Conservation (phyloP, 2,329 filamentous ascomycete species). For the Fusarium guadeloupense region DNA sequence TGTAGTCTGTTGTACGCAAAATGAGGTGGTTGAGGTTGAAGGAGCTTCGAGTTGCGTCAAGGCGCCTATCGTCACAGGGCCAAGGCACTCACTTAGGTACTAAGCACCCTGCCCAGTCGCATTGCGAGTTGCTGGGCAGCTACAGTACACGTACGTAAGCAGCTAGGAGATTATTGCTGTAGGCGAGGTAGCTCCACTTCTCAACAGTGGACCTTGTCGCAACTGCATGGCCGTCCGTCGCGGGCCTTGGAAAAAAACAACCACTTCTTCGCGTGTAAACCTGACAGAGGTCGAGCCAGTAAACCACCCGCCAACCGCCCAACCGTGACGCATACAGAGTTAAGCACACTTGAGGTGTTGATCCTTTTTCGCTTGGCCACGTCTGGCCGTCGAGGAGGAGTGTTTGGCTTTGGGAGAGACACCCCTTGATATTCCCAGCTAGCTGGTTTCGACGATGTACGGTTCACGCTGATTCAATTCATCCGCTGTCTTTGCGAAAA, state of each 20-base stretch:
- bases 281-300: conserved; percentile 3
- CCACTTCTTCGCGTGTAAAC: conserved; percentile 24
- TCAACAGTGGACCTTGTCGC: conserved; percentile 2
- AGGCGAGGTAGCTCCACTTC: conserved; percentile 4
- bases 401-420: background rate
- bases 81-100: conserved; percentile 2
- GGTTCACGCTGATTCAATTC: conserved; percentile 30
- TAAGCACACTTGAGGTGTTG: background rate
- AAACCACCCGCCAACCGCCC: background rate
- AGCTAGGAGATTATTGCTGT: conserved; percentile 1
- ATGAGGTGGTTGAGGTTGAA: conserved; percentile 9
- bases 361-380: conserved; percentile 5
- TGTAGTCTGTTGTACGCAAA: background rate
- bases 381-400: background rate
- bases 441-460: conserved; percentile 36
- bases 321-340: background rate
- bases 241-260: conserved; percentile 37
- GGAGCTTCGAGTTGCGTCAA: conserved; percentile 24
- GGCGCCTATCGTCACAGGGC: conserved; percentile 31
- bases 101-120: background rate
- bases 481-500: conserved; percentile 17
- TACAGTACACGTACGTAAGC: conserved; percentile 26
- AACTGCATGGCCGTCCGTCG: conserved; percentile 8
- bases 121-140: conserved; percentile 29
- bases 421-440: conserved; percentile 8